A percentile compares a stretch with the other conserved stretches of the same genome.
Conservation (phyloP, 352 stramenopile genomes). For the Globisporangium iwayamae region DNA sequence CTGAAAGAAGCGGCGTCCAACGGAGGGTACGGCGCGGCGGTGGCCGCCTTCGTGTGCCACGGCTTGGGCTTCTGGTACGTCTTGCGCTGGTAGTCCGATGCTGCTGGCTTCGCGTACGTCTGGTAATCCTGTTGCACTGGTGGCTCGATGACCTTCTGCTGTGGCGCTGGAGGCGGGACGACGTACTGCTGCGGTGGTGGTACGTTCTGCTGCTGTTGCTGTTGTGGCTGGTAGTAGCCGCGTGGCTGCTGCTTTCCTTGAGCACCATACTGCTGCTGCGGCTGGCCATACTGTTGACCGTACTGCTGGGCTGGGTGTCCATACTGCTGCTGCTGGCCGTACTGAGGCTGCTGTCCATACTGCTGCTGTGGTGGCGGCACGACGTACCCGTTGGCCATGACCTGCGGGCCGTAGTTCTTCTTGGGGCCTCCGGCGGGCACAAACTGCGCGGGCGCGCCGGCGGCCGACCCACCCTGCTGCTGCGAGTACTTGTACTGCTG, state of each 20-base stretch:
- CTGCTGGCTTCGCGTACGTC: constrained; percentile 8
- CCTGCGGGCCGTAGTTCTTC: constrained; percentile 35
- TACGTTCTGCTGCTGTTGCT: constrained; percentile 1
- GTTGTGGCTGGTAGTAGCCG: constrained; percentile 11
- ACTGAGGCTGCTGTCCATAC: constrained; percentile 17
- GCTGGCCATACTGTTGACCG: constrained; percentile 7
- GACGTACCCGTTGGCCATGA: constrained; percentile 38
- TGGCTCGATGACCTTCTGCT: constrained; percentile 13
- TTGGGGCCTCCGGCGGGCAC: constrained; percentile 13
- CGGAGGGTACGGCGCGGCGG: constrained; percentile 9
- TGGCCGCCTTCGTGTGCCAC: constrained; percentile 4
- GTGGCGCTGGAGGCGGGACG: constrained; percentile 3
- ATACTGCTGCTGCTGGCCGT: constrained; percentile 4
- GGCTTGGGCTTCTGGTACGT: constrained; percentile 14
- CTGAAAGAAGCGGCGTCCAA: constrained; percentile 3
- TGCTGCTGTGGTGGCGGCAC: constrained; percentile 16
- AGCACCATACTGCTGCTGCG: constrained; percentile 22
- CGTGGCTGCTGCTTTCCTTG: constrained; percentile 18
- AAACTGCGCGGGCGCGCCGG: constrained; percentile 13
- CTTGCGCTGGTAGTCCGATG: constrained; percentile 16
- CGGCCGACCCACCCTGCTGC: constrained; percentile 19
- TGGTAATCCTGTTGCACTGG: constrained; percentile 7
- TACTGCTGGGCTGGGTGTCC: constrained; percentile 15
- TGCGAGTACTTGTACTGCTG: constrained; percentile 30
- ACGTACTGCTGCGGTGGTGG: constrained; percentile 1